Base-by-base conservation (phyloP, 495 filamentous ascomycete species). In the Neurospora sp. region DNA sequence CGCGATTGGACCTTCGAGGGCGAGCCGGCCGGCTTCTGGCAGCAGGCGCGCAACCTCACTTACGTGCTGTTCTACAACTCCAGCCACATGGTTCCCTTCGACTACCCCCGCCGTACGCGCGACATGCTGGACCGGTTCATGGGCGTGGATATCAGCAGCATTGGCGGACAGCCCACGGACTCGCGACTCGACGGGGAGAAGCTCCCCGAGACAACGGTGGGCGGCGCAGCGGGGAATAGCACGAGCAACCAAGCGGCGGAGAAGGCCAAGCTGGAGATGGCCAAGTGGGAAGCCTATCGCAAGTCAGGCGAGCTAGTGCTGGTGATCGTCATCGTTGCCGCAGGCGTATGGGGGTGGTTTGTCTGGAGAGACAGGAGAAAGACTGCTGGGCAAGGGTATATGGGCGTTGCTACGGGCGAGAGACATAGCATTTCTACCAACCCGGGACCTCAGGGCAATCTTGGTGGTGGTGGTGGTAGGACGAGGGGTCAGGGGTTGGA, bases 111-210 rank as follows among this genome's bases (percentile, higher is more conserved):
- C 35, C 89, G 94, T 69, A 92, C 90, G 9, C 89, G 96, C 68
- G 96, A 98, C 79, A 99, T 99, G 96, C 89, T 98, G 10, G 96
- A 98, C 80, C 91, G 96, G 20, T 98, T 98, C 81, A 93, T 97
- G 85, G 89, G 89, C 40, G 94, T 99, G 31, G 93, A 99, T 79
- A 97, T 98, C 74, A 91, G 88, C 74, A 91, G 88, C 79, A 97
- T 98, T 72, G 96, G 96, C 72, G 95, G 95, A 45, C 79, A 81
- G 48, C 96, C 96, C 0, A 87, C 93, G 0, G 93, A 98, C 80
- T 93, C 90, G 16, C 87, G 90, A 65, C 93, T 99, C 73, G 95
- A 97, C 77, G 96, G 96, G 20, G 93, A 97, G 79, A 96, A 97
- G 76, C 91, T 91, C 4, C 88, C 89, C 38, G 89, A 94, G 76